Base-by-base conservation (phyloP, 208 protist genomes). In the Crithidia expoeki region DNA sequence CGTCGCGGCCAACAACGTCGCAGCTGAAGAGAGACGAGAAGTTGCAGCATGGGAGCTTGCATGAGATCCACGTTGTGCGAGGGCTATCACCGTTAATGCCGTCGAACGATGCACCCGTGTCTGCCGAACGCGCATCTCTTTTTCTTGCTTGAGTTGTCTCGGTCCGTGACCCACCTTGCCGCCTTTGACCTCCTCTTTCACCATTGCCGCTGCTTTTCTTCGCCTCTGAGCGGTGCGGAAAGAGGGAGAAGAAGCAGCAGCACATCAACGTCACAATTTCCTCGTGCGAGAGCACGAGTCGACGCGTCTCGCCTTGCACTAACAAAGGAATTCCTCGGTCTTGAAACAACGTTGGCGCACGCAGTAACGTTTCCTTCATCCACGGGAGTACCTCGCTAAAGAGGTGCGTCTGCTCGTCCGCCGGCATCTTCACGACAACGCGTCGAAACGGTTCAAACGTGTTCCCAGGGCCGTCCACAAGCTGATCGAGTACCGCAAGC, bases 161-260 rank as follows among this genome's bases (percentile, higher is more conserved):
- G n/a, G n/a, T 25, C 42, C 42, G 12, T 5, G 21, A 23, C 21
- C 17, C 3, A 23, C 23, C 47, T 14, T 30, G 10, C 47, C 21
- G 23, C 47, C 44, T n/a, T 17, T 34, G 30, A 19, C 52, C 17
- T 62, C 38, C n/a, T 17, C 57, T 32, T 12, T 28, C 40, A 17
- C 11, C 49, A 28, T 21, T 9, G 3, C 16, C 36, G 28, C 42
- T 32, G 34, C 36, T n/a, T 4, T 66, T 58, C 21, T 14, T 63
- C 47, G 25, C 38, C 53, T 68, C 63, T 9, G 68, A 85, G 23
- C 81, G 81, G 17, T 74, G 66, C n/a, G 80, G 84, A 62, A 89
- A 91, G 3, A 90, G 68, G 0, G 83, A 92, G 58, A 92, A 92
- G 68, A 94, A 91, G 60, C 65, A 69, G 63, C 84, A 91, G 49